phyloP scores from a whole-genome alignment of 202 grass and related monocot species.

The Zoysia matrella region DNA sequence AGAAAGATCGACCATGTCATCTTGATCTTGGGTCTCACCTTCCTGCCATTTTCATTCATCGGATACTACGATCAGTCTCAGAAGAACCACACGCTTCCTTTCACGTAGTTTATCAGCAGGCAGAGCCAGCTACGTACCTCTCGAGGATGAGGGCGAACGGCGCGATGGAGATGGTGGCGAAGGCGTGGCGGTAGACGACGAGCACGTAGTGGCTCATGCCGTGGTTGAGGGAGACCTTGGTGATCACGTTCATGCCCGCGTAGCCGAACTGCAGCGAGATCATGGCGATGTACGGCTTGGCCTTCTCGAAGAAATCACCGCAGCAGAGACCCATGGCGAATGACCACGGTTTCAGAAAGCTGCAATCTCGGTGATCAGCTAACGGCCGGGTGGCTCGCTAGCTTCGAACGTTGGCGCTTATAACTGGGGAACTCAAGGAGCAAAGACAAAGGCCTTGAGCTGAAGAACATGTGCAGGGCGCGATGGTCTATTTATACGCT shows the following conservation, averaged over 20 bases:
- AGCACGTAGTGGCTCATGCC: slow-evolving; percentile 99
- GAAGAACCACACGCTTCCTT: background rate
- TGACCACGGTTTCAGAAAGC: background rate
- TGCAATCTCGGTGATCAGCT: slow-evolving; percentile 1
- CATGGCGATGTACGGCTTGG: slow-evolving; percentile 95
- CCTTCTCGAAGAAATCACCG: slow-evolving; percentile 63
- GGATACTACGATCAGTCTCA: slow-evolving; percentile 13
- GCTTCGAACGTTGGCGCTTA: background rate
- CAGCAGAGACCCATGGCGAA: slow-evolving; percentile 45
- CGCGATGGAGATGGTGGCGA: slow-evolving; percentile 87
- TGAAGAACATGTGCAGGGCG: slow-evolving; percentile 43
- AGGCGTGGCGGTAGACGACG: slow-evolving; percentile 96
- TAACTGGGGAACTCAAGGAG: slow-evolving; percentile 52
- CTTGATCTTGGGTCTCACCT: slow-evolving; percentile 76
- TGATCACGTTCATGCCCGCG: slow-evolving; percentile 94
- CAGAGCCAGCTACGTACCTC: slow-evolving; percentile 42
- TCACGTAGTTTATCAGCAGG: background rate
- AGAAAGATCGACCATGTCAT: slow-evolving; percentile 69
- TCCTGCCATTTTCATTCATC: slow-evolving; percentile 51
- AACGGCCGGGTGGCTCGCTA: slow-evolving; percentile 6
- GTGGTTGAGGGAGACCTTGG: slow-evolving; percentile 88
- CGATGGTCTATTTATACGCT: slow-evolving; percentile 54
- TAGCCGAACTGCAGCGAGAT: slow-evolving; percentile 94
- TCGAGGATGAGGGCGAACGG: slow-evolving; percentile 90
- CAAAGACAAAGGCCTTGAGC: slow-evolving; percentile 46